These are phyloP conservation scores for Lodderomyces pseudojiufengensis DNA, from an alignment of 1,139 yeast species.

Conservation along the genomic window DNA sequence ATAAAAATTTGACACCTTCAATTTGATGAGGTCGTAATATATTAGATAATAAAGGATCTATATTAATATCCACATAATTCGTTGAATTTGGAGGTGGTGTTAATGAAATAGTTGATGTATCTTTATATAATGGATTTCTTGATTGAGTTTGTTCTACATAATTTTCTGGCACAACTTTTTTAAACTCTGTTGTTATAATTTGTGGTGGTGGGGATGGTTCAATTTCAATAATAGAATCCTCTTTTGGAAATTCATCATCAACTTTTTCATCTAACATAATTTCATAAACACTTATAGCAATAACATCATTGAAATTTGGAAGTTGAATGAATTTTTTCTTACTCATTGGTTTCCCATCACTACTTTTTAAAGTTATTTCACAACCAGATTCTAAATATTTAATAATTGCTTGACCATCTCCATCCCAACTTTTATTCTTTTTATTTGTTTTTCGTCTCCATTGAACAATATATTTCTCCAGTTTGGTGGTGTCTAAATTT, in stretches of 20 bases:
- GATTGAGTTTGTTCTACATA: slow-evolving; percentile 5
- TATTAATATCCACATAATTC: slow-evolving; percentile 49
- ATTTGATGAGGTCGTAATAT: slow-evolving; percentile 76
- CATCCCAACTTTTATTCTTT: slow-evolving; percentile 93
- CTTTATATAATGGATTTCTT: slow-evolving; percentile 11
- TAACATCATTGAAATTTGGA: slow-evolving; percentile 32
- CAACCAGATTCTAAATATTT: slow-evolving; percentile 6
- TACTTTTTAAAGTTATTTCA: slow-evolving; percentile 16
- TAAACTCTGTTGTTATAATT: slow-evolving; percentile 5
- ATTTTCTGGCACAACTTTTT: slow-evolving; percentile 10
- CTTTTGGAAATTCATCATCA: not conserved
- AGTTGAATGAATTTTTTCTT: slow-evolving; percentile 13
- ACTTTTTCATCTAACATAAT: slow-evolving; percentile 50
- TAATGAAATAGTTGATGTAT: slow-evolving; percentile 7
- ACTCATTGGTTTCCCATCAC: slow-evolving; percentile 17
- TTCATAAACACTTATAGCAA: slow-evolving; percentile 50
- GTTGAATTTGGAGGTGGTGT: slow-evolving; percentile 14
- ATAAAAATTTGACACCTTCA: slow-evolving; percentile 77
- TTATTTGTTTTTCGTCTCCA: slow-evolving; percentile 71
- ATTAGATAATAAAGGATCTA: slow-evolving; percentile 62
- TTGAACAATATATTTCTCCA: slow-evolving; percentile 38
- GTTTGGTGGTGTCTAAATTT: slow-evolving; percentile 1
- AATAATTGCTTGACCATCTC: slow-evolving; percentile 64
- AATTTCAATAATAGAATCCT: not conserved
- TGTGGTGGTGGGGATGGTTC: not conserved